These are phyloP conservation scores for Penicillium robsamsonii DNA, from an alignment of 495 filamentous ascomycete genomes.

Conservation along the genomic window DNA sequence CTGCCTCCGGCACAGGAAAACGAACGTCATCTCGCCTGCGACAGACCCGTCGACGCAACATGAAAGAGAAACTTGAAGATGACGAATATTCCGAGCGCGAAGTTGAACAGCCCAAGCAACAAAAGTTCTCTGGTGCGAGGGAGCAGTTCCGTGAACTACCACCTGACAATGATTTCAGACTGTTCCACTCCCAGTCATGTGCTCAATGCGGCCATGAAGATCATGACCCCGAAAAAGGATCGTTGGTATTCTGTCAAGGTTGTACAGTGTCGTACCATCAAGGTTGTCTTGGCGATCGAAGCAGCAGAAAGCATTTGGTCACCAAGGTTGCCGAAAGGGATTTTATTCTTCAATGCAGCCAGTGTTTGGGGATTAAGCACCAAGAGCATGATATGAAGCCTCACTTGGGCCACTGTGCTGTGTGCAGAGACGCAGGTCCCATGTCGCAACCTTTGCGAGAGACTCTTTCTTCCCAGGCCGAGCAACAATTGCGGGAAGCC, in stretches of 20 bases:
- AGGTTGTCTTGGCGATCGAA: constrained; percentile 72
- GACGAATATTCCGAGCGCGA: constrained; percentile 66
- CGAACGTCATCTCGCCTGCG: constrained; percentile 32
- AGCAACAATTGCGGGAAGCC: constrained; percentile 74
- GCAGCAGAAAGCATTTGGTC: constrained; percentile 77
- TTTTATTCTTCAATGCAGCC: constrained; percentile 87
- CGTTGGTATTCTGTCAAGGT: constrained; percentile 83
- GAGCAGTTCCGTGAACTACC: constrained; percentile 64
- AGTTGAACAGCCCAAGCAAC: constrained; percentile 45
- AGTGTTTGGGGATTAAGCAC: constrained; percentile 66
- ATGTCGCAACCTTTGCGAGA: constrained; percentile 68
- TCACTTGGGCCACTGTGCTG: constrained; percentile 64
- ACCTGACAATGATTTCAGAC: constrained; percentile 58
- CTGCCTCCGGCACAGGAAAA: constrained; percentile 9
- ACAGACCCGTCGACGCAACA: constrained; percentile 44
- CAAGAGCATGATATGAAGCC: constrained; percentile 69
- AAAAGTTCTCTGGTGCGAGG: constrained; percentile 54
- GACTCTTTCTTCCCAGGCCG: constrained; percentile 69
- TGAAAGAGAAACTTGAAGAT: constrained; percentile 65
- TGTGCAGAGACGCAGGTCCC: constrained; percentile 58
- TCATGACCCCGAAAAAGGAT: constrained; percentile 53
- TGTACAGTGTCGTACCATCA: constrained; percentile 83
- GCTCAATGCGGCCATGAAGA: constrained; percentile 63
- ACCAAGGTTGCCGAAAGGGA: constrained; percentile 78
- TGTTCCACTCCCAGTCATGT: constrained; percentile 66